Evolutionary conservation across 352 stramenopile genomes (phyloP).

Genomic region (Pseudoperonospora humuli): DNA sequence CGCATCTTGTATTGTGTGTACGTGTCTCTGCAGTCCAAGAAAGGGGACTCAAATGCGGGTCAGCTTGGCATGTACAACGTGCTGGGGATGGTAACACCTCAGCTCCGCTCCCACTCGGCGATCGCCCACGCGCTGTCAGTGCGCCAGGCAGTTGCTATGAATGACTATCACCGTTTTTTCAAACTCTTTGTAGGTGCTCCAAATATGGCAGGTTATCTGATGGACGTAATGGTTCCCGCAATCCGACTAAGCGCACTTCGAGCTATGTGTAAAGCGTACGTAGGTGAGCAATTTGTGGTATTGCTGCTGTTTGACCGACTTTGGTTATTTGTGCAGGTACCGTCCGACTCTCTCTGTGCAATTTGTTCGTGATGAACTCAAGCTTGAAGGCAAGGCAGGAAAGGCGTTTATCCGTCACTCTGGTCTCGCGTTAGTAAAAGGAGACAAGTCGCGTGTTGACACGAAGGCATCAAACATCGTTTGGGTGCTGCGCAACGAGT

Average conservation of each 20-base stretch:
- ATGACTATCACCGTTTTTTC: conserved; percentile 87
- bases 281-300: conserved; percentile 3
- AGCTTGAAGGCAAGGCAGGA: conserved; percentile 62
- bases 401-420: conserved; percentile 68
- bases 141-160: conserved; percentile 71
- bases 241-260: conserved; percentile 76
- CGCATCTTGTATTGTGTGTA: conserved; percentile 88
- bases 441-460: conserved; percentile 57
- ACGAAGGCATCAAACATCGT: conserved; percentile 81
- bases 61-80: conserved; percentile 84
- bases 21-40: conserved; percentile 83
- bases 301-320: conserved; percentile 11
- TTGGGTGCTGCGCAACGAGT: conserved; percentile 70
- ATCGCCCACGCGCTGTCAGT: conserved; percentile 71
- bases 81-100: conserved; percentile 43
- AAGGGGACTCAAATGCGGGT: conserved; percentile 73
- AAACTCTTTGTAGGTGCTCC: conserved; percentile 79
- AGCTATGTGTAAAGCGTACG: conserved; percentile 85
- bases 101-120: conserved; percentile 42
- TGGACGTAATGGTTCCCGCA: conserved; percentile 79
- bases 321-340: conserved; percentile 38
- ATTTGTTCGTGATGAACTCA: conserved; percentile 66
- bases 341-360: conserved; percentile 62
- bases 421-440: conserved; percentile 59
- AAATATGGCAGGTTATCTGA: conserved; percentile 88